Evolutionary conservation across 2,329 filamentous ascomycete genomes (phyloP).

Genomic region (Aspergillus quadricinctus): DNA sequence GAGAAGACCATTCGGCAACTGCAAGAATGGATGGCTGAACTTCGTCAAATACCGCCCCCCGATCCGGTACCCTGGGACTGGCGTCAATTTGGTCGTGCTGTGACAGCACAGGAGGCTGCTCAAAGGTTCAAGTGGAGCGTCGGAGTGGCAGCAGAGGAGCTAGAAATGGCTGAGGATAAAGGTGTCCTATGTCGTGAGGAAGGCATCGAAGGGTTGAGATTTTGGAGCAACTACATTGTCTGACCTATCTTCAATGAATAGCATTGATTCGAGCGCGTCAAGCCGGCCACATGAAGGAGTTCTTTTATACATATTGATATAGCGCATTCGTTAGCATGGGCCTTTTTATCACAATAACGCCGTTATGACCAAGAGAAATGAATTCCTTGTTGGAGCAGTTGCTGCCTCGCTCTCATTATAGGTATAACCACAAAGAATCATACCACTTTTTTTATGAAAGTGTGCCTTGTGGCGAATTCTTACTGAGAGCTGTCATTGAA

Average conservation of each 20-base stretch:
- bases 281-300: not conserved
- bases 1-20: conserved; percentile 79
- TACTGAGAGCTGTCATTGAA: not conserved
- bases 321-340: not conserved
- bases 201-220: conserved; percentile 82
- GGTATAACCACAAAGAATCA: not conserved
- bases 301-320: not conserved
- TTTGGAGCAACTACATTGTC: conserved; percentile 73
- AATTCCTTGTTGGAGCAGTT: not conserved
- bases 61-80: conserved; percentile 70
- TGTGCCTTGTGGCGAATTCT: not conserved
- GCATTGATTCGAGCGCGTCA: not conserved
- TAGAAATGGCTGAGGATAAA: conserved; percentile 94
- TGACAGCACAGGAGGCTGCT: conserved; percentile 85
- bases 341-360: not conserved
- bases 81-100: conserved; percentile 71
- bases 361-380: not conserved
- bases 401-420: not conserved
- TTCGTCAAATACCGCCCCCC: conserved; percentile 63
- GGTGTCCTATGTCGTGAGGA: conserved; percentile 87
- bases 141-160: conserved; percentile 88
- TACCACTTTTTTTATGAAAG: not conserved
- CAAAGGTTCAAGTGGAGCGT: conserved; percentile 95
- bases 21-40: conserved; percentile 69
- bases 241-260: not conserved